Evolutionary conservation across 2,329 filamentous ascomycete species (phyloP).

Genomic region (Epichloe sibirici): DNA sequence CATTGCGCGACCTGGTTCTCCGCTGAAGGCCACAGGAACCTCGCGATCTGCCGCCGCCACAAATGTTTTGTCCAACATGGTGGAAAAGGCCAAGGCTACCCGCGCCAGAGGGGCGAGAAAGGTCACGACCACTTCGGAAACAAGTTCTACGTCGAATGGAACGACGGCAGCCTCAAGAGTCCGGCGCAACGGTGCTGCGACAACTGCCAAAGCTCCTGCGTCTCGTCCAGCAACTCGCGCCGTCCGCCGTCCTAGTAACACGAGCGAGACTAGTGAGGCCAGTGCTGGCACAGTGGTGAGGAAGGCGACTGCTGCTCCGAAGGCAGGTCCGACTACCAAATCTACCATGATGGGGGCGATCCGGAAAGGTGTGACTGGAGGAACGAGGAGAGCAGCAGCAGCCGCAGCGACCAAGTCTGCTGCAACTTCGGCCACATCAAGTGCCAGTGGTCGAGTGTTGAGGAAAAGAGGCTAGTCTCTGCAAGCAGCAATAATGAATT

Average conservation of each 20-base stretch:
- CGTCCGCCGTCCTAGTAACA: slow-evolving; percentile 41
- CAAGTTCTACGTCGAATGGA: slow-evolving; percentile 28
- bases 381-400: slow-evolving; percentile 34
- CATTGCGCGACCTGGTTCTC: slow-evolving; percentile 47
- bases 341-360: slow-evolving; percentile 42
- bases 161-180: slow-evolving; percentile 22
- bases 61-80: slow-evolving; percentile 41
- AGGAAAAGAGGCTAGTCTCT: slow-evolving; percentile 35
- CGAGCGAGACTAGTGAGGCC: slow-evolving; percentile 50
- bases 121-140: slow-evolving; percentile 30
- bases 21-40: slow-evolving; percentile 40
- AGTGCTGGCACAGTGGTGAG: slow-evolving; percentile 54
- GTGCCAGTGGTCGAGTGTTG: slow-evolving; percentile 39
- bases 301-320: slow-evolving; percentile 31
- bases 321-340: slow-evolving; percentile 24
- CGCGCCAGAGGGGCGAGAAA: slow-evolving; percentile 37
- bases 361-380: slow-evolving; percentile 37
- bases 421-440: slow-evolving; percentile 27
- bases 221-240: slow-evolving; percentile 32
- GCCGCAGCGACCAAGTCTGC: slow-evolving; percentile 19
- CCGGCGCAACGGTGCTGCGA: slow-evolving; percentile 23
- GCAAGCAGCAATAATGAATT: neutral
- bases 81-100: slow-evolving; percentile 47
- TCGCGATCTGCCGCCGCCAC: slow-evolving; percentile 29
- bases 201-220: slow-evolving; percentile 18